Evolutionary conservation across 768 basidiomycete species (phyloP).

Genomic region (Leccinum pellstonianum): DNA sequence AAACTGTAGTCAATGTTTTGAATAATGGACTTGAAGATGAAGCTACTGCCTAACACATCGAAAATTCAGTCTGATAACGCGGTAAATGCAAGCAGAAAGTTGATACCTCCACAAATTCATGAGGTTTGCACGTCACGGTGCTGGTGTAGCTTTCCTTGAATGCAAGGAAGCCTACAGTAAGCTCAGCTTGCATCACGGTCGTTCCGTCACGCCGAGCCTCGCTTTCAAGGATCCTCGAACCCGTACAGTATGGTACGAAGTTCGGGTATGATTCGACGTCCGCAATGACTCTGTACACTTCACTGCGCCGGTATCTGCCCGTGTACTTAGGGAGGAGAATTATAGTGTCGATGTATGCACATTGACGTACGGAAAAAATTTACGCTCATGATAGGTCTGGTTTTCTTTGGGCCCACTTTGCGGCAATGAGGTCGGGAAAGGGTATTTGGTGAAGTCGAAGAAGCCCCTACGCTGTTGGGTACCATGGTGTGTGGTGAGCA

Average conservation of each 20-base stretch:
- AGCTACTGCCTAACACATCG: constrained; percentile 57
- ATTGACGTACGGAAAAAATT: constrained; percentile 80
- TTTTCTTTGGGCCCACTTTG: constrained; percentile 32
- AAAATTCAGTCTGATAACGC: constrained; percentile 7
- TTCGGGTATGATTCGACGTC: constrained; percentile 82
- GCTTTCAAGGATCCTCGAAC: constrained; percentile 58
- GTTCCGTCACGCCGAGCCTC: constrained; percentile 30
- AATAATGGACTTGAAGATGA: constrained; percentile 73
- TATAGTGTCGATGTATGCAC: constrained; percentile 2
- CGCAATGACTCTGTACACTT: constrained; percentile 85
- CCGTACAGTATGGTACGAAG: constrained; percentile 89
- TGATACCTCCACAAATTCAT: constrained; percentile 68
- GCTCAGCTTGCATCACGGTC: constrained; percentile 73
- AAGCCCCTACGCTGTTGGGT: constrained; percentile 31
- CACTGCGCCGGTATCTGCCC: constrained; percentile 67
- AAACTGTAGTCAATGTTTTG: constrained; percentile 65
- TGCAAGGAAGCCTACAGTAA: constrained; percentile 84
- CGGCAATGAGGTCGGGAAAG: constrained; percentile 42
- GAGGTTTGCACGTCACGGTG: constrained; percentile 75
- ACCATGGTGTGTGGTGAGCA: constrained; percentile 1
- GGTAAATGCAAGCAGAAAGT: constrained; percentile 4
- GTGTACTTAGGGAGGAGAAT: constrained; percentile 13
- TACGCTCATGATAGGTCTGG: constrained; percentile 78
- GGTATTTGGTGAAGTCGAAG: constrained; percentile 53
- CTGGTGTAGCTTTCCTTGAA: constrained; percentile 89